These are phyloP conservation scores for Parietaria judaica DNA, from an alignment of 306 rosid genomes.

Conservation along the genomic window DNA sequence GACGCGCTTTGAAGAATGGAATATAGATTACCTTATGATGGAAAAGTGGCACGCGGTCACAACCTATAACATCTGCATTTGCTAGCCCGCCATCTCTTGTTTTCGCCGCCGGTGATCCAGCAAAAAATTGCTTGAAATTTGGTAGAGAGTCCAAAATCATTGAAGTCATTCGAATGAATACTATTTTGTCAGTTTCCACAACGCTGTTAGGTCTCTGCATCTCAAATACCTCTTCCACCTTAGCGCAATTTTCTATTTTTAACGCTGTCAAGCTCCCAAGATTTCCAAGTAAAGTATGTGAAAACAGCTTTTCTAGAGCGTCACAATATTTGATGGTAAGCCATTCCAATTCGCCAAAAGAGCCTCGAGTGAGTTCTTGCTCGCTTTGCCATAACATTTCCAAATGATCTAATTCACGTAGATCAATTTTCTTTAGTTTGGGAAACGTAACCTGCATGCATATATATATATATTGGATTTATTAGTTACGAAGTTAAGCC, in stretches of 20 bases:
- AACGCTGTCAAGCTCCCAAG: conserved; percentile 8
- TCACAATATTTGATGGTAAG: too few species aligned
- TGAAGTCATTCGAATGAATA: neutral
- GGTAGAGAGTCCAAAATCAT: neutral
- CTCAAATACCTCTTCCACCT: conserved; percentile 9
- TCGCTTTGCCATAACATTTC: conserved; percentile 8
- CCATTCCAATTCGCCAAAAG: conserved; percentile 9
- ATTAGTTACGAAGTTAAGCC: too few species aligned
- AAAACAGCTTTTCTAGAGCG: too few species aligned
- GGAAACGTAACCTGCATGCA: conserved; percentile 6
- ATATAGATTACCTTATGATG: too few species aligned
- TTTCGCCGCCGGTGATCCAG: too few species aligned
- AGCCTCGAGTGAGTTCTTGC: neutral
- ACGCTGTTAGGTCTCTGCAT: neutral
- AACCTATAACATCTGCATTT: too few species aligned
- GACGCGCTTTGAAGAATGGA: too few species aligned
- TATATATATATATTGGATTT: neutral
- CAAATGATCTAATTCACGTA: conserved; percentile 1
- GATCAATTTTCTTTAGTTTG: conserved; percentile 5
- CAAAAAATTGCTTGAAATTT: neutral
- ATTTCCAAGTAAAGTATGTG: neutral
- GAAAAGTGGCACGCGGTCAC: too few species aligned
- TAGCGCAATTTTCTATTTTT: neutral
- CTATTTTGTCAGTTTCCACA: too few species aligned
- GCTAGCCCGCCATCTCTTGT: too few species aligned